Base-by-base conservation (phyloP, 2,329 filamentous ascomycete species). In the Phyllosticta citrichinensis region DNA sequence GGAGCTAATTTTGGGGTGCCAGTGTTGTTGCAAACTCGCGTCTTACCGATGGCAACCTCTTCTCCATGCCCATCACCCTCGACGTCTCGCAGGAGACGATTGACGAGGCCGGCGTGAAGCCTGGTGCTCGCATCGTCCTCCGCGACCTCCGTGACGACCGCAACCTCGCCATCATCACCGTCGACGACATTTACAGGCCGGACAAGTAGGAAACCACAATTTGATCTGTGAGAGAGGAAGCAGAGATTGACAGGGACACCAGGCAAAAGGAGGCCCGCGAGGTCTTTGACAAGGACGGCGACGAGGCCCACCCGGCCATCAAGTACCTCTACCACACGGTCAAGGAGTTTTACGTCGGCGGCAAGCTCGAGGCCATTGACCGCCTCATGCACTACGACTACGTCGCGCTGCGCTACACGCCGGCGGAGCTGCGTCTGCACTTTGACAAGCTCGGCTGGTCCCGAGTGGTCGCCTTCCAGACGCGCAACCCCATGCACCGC, bases 371-470 rank as follows among this genome's bases (percentile, higher is more conserved):
- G 74, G 94, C 94, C 64, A 87, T 99, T 74, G 93, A 93, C 83
- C 88, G 91, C 68, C 83, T 96, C 64, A 91, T 95, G 80, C 94
- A 99, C 83, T 99, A 99, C 81, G 94, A 99, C 80, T 97, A 97
- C 80, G 90, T 97, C 68, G 94, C 89, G 71, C 85, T 97, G 63
- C 87, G 94, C 81, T 97, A 93, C 79, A 95, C 94, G 11, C 94
- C 94, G 65, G 87, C 94, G 56, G 94, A 99, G 80, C 83, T 99
- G 70, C 90, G 94, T 70, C 81, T 90, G 66, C 93, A 97, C 82
- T 99, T 99, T 74, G 94, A 97, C 83, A 99, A 99, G 85, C 91
- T 99, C 69, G 94, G 94, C 79, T 99, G 94, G 94, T 87, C 89
- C 76, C 87, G 88, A 76, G 93, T 99, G 68, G 94, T 99, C 66